phyloP scores from a whole-genome alignment of 768 basidiomycete genomes.

The Leccinum ochraceum region DNA sequence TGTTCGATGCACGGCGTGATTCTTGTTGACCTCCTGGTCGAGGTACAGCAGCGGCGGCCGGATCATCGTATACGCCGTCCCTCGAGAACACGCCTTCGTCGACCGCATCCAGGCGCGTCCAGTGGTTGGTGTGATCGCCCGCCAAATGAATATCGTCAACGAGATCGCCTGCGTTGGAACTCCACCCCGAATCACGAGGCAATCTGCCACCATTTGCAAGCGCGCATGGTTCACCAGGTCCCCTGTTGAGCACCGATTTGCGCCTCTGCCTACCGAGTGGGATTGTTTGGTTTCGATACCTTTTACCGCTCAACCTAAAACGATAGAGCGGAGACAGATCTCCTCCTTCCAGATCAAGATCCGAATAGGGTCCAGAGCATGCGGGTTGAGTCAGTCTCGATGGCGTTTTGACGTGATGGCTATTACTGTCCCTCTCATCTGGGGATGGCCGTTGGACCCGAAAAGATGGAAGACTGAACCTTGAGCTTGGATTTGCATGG shows the following conservation, averaged over 20 bases:
- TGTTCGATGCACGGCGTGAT: neutral
- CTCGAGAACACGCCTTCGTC: neutral
- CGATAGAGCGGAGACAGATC: neutral
- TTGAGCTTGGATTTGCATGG: conserved; percentile 12
- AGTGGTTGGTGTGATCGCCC: neutral
- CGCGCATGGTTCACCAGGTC: neutral
- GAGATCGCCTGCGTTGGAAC: neutral
- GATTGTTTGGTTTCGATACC: neutral
- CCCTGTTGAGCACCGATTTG: neutral
- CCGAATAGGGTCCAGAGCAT: neutral
- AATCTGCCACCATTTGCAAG: neutral
- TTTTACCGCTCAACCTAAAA: neutral
- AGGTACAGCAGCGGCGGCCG: conserved; percentile 13
- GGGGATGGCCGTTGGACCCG: conserved; percentile 20
- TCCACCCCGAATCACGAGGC: conserved; percentile 1
- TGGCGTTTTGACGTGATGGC: conserved; percentile 1
- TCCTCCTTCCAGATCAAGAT: conserved; percentile 5
- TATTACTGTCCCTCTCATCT: neutral
- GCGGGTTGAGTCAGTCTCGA: conserved; percentile 7
- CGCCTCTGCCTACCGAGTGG: neutral
- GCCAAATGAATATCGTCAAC: neutral
- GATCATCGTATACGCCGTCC: conserved; percentile 11
- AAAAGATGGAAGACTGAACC: conserved; percentile 21
- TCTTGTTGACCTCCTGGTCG: neutral
- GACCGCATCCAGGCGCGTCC: neutral